Percentiles rank a stretch among this genome's conserved stretches.
Evolutionary conservation across 1,284 basidiomycete species (phyloP).

Genomic region (Omphalotus olearius): DNA sequence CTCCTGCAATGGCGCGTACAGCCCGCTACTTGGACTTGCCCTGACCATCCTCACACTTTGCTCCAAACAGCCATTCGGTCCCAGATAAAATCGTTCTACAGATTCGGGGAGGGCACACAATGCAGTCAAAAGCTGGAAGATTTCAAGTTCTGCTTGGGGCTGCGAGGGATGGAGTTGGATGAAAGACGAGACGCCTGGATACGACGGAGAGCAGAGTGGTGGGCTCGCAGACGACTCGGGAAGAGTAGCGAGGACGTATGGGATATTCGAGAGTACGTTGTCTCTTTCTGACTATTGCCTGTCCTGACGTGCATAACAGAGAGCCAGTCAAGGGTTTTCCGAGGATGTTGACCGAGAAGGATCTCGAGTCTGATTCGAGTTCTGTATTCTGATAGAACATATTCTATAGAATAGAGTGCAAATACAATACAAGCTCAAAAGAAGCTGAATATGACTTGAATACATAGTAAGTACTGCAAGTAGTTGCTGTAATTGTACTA

Average conservation of each 20-base stretch:
- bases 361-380: neutral
- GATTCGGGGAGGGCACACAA: constrained; percentile 76
- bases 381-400: neutral
- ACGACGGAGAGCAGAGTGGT: constrained; percentile 83
- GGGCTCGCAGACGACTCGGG: constrained; percentile 71
- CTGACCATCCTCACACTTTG: constrained; percentile 6
- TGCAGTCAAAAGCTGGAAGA: constrained; percentile 84
- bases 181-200: constrained; percentile 83
- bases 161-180: constrained; percentile 76
- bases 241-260: constrained; percentile 93
- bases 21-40: constrained; percentile 3
- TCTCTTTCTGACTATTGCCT: constrained; percentile 12
- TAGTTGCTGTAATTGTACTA: too few relatives aligned
- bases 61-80: constrained; percentile 62
- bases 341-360: constrained; percentile 22
- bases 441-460: too few relatives aligned
- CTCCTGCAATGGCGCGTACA: constrained; percentile 63
- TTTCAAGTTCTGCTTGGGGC: constrained; percentile 93
- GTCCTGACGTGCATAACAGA: constrained; percentile 20
- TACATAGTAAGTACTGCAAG: too few relatives aligned
- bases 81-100: constrained; percentile 84
- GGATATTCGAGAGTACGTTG: constrained; percentile 54
- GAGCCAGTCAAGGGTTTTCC: constrained; percentile 31
- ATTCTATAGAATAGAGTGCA: constrained; percentile 12
- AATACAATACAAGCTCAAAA: too few relatives aligned